Base-by-base conservation (phyloP, 768 basidiomycete species). In the Paxillus ammoniavirescens region DNA sequence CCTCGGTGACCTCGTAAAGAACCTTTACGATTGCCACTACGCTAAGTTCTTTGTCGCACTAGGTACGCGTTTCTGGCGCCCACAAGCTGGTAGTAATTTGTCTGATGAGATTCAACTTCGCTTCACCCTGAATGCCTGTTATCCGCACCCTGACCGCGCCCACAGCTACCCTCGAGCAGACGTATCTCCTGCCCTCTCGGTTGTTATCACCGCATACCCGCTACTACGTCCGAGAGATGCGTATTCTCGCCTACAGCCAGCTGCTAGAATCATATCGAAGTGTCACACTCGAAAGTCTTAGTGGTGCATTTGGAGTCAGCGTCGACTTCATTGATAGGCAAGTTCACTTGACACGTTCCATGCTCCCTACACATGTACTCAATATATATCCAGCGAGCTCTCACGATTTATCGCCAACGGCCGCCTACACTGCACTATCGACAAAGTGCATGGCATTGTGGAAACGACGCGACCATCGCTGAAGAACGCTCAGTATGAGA, bases 141-240 rank as follows among this genome's bases (percentile, higher is more conserved):
- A 28, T 17, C 31, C 47, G 37, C 53, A n/a, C 31, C 37, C 4
- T 42, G 47, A 17, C 36, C 49, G 38, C 30, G 12, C 46, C 48
- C 43, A 54, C 61, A 92, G 93, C 94, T 15, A 87, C 87, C 13
- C 86, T 98, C 52, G 95, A 98, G 71, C 86, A 93, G 71, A 82
- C 81, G 1, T 83, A 89, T 64, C 86, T 98, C 58, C 72, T 93
- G n/a, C 88, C 93, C 12, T 94, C 91, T 3, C 89, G 91, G 40
- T 73, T 94, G 54, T 82, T 98, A 44, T 80, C 86, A 2, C 89
- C 87, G 0, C 97, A 98, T 68, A 80, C 92, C 0, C 83, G 91
- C 8, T 96, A 78, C 75, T 98, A 97, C 69, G 80, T 94, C 30
- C 87, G 96, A 53, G 96, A 98, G 71, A 93, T 98, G 91, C 86